phyloP scores from a whole-genome alignment of 768 basidiomycete genomes.

The Dacryopinax spathularia region DNA sequence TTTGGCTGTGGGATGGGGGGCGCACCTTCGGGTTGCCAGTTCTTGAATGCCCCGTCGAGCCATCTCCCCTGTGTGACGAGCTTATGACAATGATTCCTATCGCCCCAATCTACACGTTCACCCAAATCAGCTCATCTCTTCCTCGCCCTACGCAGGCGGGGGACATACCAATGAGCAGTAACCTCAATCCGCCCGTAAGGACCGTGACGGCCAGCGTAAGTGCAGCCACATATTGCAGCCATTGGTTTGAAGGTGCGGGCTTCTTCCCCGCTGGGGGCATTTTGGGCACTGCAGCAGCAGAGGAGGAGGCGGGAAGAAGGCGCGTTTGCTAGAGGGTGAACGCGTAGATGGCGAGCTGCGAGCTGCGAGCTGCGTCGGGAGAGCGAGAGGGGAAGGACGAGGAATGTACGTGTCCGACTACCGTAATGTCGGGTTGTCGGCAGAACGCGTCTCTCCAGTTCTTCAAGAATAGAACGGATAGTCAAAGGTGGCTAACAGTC shows the following conservation, averaged over 20 bases:
- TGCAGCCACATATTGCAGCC: conserved; percentile 38
- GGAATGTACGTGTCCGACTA: no score
- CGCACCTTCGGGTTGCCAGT: conserved; percentile 83
- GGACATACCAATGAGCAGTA: conserved; percentile 33
- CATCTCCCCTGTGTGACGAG: conserved; percentile 61
- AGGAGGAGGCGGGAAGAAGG: neutral
- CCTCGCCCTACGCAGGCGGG: neutral
- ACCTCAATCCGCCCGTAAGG: conserved; percentile 32
- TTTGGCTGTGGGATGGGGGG: conserved; percentile 5
- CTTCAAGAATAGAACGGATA: no score
- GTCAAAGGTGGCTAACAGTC: no score
- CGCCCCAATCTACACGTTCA: conserved; percentile 43
- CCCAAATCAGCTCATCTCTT: neutral
- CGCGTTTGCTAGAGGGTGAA: no score
- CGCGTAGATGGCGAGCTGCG: no score
- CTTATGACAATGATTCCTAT: conserved; percentile 58
- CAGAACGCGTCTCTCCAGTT: no score
- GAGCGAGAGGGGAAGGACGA: no score
- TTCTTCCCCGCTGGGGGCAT: neutral
- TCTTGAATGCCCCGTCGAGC: conserved; percentile 49
- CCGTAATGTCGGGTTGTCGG: no score
- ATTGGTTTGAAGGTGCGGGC: no score
- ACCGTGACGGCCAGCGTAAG: conserved; percentile 29
- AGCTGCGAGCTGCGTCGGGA: no score
- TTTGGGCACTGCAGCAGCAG: neutral